phyloP scores from a whole-genome alignment of 768 basidiomycete genomes.

The Boletus fagicola region DNA sequence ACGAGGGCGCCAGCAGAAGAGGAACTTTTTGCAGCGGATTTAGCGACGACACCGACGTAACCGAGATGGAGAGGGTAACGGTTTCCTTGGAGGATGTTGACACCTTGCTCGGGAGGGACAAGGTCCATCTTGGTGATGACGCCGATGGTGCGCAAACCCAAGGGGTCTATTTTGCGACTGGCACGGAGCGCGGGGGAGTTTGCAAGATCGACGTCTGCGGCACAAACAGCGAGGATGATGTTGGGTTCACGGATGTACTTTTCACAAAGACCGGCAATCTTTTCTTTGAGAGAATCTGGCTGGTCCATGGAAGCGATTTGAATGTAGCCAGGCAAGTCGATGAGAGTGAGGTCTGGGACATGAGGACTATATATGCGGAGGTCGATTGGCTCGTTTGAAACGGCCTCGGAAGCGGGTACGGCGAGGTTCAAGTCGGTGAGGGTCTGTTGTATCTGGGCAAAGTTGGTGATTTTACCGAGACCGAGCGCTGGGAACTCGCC shows the following conservation, averaged over 20 bases:
- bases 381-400: constrained; percentile 94
- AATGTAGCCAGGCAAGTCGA: constrained; percentile 96
- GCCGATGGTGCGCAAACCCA: constrained; percentile 93
- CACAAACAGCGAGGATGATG: constrained; percentile 97
- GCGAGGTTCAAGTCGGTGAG: constrained; percentile 94
- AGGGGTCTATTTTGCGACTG: constrained; percentile 89
- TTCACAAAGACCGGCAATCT: constrained; percentile 86
- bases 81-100: constrained; percentile 77
- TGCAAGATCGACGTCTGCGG: constrained; percentile 97
- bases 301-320: constrained; percentile 95
- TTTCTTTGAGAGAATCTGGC: constrained; percentile 90
- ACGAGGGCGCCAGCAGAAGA: constrained; percentile 49
- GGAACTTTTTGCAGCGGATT: constrained; percentile 59
- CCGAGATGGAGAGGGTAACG: constrained; percentile 97
- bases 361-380: constrained; percentile 94
- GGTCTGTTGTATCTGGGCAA: constrained; percentile 87
- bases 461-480: constrained; percentile 86
- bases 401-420: constrained; percentile 84
- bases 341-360: constrained; percentile 95
- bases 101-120: constrained; percentile 82
- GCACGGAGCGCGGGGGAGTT: constrained; percentile 96
- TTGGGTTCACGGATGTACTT: constrained; percentile 99
- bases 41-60: constrained; percentile 95
- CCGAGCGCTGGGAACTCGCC: constrained; percentile 93
- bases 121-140: constrained; percentile 99